These are phyloP conservation scores for Colletotrichum zoysiae DNA, from an alignment of 2,329 filamentous ascomycete species.

Conservation along the genomic window DNA sequence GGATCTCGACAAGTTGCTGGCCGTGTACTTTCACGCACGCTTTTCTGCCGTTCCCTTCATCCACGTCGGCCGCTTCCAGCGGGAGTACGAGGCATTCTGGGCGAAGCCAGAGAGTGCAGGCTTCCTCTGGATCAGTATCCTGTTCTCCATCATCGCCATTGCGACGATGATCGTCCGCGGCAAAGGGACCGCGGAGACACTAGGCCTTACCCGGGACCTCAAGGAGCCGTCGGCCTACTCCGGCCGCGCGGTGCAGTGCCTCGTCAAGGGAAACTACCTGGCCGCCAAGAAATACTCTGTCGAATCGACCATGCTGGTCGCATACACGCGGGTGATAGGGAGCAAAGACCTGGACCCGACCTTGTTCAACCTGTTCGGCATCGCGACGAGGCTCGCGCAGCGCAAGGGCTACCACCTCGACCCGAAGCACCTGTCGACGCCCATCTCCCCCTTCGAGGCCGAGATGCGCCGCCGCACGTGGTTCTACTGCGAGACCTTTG, in stretches of 20 bases:
- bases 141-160: constrained; percentile 61
- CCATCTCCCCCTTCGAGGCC: constrained; percentile 61
- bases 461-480: constrained; percentile 65
- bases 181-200: constrained; percentile 46
- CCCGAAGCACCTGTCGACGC: constrained; percentile 54
- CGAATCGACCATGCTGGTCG: constrained; percentile 62
- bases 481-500: constrained; percentile 61
- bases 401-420: constrained; percentile 66
- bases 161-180: constrained; percentile 53
- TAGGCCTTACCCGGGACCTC: constrained; percentile 44
- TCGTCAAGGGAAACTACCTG: constrained; percentile 62
- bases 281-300: constrained; percentile 59
- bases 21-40: constrained; percentile 55
- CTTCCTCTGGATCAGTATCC: constrained; percentile 63
- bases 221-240: constrained; percentile 50
- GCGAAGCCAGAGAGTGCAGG: constrained; percentile 53
- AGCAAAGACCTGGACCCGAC: constrained; percentile 57
- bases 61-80: constrained; percentile 60
- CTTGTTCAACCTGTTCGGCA: constrained; percentile 62
- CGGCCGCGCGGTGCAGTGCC: constrained; percentile 58
- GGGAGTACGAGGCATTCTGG: constrained; percentile 64
- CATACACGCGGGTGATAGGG: constrained; percentile 57
- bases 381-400: constrained; percentile 63
- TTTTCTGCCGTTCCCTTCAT: constrained; percentile 55
- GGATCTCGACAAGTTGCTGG: constrained; percentile 53